These are phyloP conservation scores for Limtongozyma cylindracea DNA, from an alignment of 805 yeast species.

Conservation along the genomic window DNA sequence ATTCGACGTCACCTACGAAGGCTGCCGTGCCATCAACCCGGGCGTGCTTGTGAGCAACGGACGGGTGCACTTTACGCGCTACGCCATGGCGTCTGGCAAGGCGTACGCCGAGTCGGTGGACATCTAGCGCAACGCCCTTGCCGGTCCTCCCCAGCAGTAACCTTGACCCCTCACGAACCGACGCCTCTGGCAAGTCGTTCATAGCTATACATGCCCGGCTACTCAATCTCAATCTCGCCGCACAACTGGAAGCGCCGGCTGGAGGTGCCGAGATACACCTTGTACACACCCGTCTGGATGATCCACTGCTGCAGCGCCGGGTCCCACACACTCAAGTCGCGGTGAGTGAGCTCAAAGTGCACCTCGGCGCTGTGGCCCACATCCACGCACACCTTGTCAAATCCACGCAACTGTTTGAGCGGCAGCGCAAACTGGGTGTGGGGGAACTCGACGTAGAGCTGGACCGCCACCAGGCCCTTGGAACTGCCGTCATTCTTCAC, in stretches of 20 bases:
- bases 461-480: conserved; percentile 22
- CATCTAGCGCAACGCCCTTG: no score
- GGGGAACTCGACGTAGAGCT: conserved; percentile 26
- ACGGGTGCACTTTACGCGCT: no score
- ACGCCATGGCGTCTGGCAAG: no score
- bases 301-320: conserved; percentile 28
- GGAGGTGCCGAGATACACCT: conserved; percentile 22
- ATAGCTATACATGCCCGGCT: no score
- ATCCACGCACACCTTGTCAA: conserved; percentile 22
- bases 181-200: no score
- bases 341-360: conserved; percentile 17
- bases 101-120: no score
- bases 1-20: conserved; percentile 58
- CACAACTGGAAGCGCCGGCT: conserved; percentile 19
- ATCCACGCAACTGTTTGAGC: conserved; percentile 24
- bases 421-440: conserved; percentile 22
- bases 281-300: conserved; percentile 27
- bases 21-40: conserved; percentile 57
- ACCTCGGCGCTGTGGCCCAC: conserved; percentile 13
- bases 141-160: no score
- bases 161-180: no score
- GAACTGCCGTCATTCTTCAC: conserved; percentile 21
- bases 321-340: conserved; percentile 35
- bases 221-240: conserved; percentile 16
- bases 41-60: no score